Evolutionary conservation across 495 filamentous ascomycete genomes (phyloP).

Genomic region (Sphaerosporella brunnea): DNA sequence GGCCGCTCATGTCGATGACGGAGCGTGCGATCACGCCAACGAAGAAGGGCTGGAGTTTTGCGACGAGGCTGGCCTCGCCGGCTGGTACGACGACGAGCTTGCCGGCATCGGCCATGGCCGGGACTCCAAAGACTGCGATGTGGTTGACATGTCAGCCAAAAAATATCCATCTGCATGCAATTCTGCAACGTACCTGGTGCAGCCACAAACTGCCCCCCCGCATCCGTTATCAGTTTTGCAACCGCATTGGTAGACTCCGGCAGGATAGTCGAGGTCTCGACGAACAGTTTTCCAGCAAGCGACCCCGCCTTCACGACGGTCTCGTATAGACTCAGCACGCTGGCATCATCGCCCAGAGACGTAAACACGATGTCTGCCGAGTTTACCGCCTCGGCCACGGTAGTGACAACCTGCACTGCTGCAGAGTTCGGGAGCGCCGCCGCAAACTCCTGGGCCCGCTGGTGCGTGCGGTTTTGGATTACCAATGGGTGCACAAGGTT

Average conservation of each 20-base stretch:
- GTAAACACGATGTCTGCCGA: conserved; percentile 65
- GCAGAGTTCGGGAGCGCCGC: conserved; percentile 40
- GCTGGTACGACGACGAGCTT: conserved; percentile 50
- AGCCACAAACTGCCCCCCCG: conserved; percentile 36
- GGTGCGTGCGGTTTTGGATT: conserved; percentile 59
- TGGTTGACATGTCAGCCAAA: background rate
- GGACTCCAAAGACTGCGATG: conserved; percentile 60
- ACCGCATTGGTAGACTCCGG: conserved; percentile 57
- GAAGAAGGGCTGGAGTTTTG: conserved; percentile 52
- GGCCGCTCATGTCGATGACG: conserved; percentile 51
- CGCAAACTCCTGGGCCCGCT: conserved; percentile 40
- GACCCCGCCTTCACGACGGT: conserved; percentile 34
- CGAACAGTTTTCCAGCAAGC: conserved; percentile 49
- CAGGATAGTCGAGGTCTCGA: conserved; percentile 80
- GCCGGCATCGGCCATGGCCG: conserved; percentile 58
- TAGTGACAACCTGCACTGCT: conserved; percentile 34
- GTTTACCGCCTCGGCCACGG: conserved; percentile 46
- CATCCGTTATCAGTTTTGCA: no score
- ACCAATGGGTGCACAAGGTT: conserved; percentile 49
- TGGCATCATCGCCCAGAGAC: conserved; percentile 63
- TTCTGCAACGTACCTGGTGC: conserved; percentile 44
- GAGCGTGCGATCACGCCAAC: conserved; percentile 48
- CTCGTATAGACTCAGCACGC: conserved; percentile 42
- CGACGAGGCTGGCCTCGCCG: conserved; percentile 42
- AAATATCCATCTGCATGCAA: background rate